A percentile compares a stretch with the other conserved stretches of the same genome.
phyloP scores from a whole-genome alignment of 352 stramenopile genomes.

The Pythium phragmitis region DNA sequence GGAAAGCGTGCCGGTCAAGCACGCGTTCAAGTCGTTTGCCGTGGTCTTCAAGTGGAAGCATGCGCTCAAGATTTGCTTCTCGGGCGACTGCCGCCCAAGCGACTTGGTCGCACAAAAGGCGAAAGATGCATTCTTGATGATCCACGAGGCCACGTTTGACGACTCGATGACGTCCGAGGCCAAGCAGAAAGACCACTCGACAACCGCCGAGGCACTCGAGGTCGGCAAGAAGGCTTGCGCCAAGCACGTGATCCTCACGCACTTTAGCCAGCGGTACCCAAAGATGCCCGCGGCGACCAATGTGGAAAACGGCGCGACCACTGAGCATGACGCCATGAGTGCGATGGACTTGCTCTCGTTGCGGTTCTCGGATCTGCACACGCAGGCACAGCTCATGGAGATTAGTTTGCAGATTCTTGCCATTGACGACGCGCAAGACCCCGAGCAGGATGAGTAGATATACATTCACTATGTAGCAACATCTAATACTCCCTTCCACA shows the following conservation, averaged over 20 bases:
- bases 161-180: constrained; percentile 92
- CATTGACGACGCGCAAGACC: constrained; percentile 37
- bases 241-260: constrained; percentile 92
- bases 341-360: constrained; percentile 80
- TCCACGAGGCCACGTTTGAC: constrained; percentile 98
- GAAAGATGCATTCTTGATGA: constrained; percentile 84
- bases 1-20: constrained; percentile 79
- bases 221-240: constrained; percentile 78
- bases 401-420: constrained; percentile 63
- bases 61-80: constrained; percentile 90
- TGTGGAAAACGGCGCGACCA: constrained; percentile 23
- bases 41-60: constrained; percentile 75
- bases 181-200: constrained; percentile 94
- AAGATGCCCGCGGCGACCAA: constrained; percentile 51
- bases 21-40: constrained; percentile 91
- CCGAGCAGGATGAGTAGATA: constrained; percentile 20
- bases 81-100: constrained; percentile 93
- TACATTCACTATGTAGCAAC: background rate
- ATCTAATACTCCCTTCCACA: constrained; percentile 1
- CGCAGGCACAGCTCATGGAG: constrained; percentile 58
- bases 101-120: constrained; percentile 52
- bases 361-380: constrained; percentile 54
- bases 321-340: constrained; percentile 35
- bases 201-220: constrained; percentile 89
- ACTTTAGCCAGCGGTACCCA: constrained; percentile 92